These are phyloP conservation scores for Isatis tinctoria DNA, from an alignment of 345 rosid species.

Conservation along the genomic window DNA sequence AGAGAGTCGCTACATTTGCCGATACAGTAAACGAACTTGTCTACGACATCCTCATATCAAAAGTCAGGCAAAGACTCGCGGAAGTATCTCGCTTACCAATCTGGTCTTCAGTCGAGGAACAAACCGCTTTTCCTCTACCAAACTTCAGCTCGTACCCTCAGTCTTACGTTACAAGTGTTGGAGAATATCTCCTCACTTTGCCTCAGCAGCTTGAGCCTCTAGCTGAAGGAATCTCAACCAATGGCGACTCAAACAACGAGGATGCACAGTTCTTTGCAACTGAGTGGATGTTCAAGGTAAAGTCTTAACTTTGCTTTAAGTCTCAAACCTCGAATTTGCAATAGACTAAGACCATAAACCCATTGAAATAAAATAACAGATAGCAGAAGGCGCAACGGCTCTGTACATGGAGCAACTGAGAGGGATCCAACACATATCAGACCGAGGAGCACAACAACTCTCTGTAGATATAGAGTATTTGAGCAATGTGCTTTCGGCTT, in stretches of 20 bases:
- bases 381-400: slow-evolving; percentile 93
- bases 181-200: slow-evolving; percentile 95
- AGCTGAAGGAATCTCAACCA: slow-evolving; percentile 87
- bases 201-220: slow-evolving; percentile 98
- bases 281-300: slow-evolving; percentile 99
- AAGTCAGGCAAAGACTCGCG: slow-evolving; percentile 84
- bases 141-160: slow-evolving; percentile 96
- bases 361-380: slow-evolving; percentile 35
- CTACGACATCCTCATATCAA: slow-evolving; percentile 88
- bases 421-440: slow-evolving; percentile 81
- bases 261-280: slow-evolving; percentile 94
- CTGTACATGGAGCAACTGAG: slow-evolving; percentile 92
- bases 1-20: slow-evolving; percentile 78
- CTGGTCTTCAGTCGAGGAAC: slow-evolving; percentile 92
- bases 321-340: not conserved
- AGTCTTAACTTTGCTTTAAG: not conserved
- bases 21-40: slow-evolving; percentile 92
- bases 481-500: slow-evolving; percentile 92
- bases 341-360: not conserved
- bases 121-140: slow-evolving; percentile 73
- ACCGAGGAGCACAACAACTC: slow-evolving; percentile 90
- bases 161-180: slow-evolving; percentile 80
- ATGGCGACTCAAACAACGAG: slow-evolving; percentile 65
- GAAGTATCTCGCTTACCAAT: slow-evolving; percentile 78
- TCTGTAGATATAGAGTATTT: slow-evolving; percentile 88